A percentile compares a stretch with the other conserved stretches of the same genome.
phyloP scores from a whole-genome alignment of 2,329 filamentous ascomycete species.

The Endothia cerciana region DNA sequence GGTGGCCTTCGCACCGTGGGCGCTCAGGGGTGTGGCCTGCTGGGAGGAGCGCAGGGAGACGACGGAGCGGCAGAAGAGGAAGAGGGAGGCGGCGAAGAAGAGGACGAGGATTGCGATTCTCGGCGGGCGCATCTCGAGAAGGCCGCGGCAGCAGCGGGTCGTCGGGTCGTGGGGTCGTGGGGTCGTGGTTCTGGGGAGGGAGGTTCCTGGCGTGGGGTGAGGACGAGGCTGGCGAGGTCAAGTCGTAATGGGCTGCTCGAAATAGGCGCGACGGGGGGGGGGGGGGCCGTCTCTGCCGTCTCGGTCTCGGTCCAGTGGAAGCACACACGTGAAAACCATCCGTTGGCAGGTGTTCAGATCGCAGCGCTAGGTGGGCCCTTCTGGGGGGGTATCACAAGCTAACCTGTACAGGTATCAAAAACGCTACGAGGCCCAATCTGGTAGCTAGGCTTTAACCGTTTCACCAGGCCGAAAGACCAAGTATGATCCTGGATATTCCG shows the following conservation, averaged over 20 bases:
- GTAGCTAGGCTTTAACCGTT: too few relatives aligned
- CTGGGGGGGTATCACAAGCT: too few relatives aligned
- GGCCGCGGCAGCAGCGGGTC: neutral
- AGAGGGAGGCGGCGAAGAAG: slow-evolving; percentile 57
- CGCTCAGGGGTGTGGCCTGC: slow-evolving; percentile 34
- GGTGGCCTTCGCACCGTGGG: slow-evolving; percentile 42
- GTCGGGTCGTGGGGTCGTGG: neutral
- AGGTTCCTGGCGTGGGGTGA: neutral
- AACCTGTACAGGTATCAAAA: too few relatives aligned
- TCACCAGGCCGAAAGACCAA: too few relatives aligned
- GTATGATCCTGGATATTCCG: too few relatives aligned
- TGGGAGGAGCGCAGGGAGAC: slow-evolving; percentile 40
- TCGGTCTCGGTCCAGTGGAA: slow-evolving; percentile 1
- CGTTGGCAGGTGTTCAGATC: too few relatives aligned
- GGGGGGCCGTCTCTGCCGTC: neutral
- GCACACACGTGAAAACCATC: neutral
- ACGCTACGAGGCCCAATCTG: too few relatives aligned
- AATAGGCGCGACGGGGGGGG: neutral
- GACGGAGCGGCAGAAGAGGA: slow-evolving; percentile 59
- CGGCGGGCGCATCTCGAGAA: slow-evolving; percentile 53
- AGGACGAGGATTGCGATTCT: slow-evolving; percentile 58
- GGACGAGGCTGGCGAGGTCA: neutral
- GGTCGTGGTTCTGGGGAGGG: neutral
- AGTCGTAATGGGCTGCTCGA: neutral
- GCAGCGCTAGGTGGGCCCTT: too few relatives aligned